Conservation (phyloP, 2,329 filamentous ascomycete species). For the Fusarium oligoseptatum region DNA sequence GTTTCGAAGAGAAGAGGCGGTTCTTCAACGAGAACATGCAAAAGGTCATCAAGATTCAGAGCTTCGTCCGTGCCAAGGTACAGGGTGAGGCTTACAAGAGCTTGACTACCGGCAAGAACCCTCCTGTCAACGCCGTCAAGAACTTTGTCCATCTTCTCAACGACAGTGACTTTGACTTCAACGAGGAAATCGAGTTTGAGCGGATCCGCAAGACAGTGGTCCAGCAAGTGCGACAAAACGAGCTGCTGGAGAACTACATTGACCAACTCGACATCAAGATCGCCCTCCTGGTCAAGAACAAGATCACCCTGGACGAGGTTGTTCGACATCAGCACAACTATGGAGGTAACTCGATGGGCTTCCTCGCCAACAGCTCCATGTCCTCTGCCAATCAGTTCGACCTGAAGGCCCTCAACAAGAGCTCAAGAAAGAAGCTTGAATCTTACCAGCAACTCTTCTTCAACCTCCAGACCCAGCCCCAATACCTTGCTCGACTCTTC, state of each 20-base stretch:
- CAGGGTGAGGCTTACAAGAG: slow-evolving; percentile 99
- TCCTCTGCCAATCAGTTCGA: slow-evolving; percentile 93
- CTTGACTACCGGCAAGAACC: slow-evolving; percentile 94
- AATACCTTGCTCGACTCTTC: slow-evolving; percentile 93
- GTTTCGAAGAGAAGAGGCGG: slow-evolving; percentile 86
- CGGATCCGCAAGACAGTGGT: slow-evolving; percentile 95
- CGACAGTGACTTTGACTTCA: slow-evolving; percentile 98
- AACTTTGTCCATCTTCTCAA: slow-evolving; percentile 98
- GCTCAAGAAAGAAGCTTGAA: slow-evolving; percentile 93
- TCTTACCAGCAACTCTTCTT: slow-evolving; percentile 99
- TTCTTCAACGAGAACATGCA: slow-evolving; percentile 98
- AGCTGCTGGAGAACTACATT: slow-evolving; percentile 97
- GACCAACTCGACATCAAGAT: slow-evolving; percentile 99
- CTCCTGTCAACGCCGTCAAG: slow-evolving; percentile 95
- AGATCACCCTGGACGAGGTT: slow-evolving; percentile 98
- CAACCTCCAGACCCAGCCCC: slow-evolving; percentile 93
- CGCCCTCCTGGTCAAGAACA: slow-evolving; percentile 97
- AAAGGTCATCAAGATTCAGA: slow-evolving; percentile 98
- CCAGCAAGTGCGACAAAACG: slow-evolving; percentile 96
- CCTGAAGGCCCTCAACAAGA: slow-evolving; percentile 97
- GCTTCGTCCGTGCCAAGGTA: slow-evolving; percentile 92
- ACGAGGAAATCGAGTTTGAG: slow-evolving; percentile 98
- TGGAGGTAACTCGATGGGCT: slow-evolving; percentile 86
- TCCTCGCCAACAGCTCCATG: slow-evolving; percentile 90
- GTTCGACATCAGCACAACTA: slow-evolving; percentile 97